Evolutionary conservation across 805 yeast genomes (phyloP).

Genomic region (Wickerhamomyces canadensis): DNA sequence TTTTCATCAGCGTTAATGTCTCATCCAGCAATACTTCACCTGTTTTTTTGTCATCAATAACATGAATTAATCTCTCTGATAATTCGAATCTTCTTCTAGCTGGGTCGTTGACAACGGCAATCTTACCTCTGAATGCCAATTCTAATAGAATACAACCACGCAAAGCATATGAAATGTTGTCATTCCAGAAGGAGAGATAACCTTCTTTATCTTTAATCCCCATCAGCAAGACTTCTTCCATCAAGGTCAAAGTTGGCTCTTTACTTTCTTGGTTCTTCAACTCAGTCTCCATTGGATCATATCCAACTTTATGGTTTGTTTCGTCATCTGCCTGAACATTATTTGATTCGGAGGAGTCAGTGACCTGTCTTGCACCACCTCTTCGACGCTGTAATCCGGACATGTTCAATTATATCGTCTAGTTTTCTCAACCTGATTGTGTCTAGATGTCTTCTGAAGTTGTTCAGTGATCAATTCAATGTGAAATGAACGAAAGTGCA

Average conservation of each 20-base stretch:
- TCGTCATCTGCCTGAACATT: conserved; percentile 12
- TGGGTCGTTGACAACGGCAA: conserved; percentile 86
- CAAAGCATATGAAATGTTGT: conserved; percentile 90
- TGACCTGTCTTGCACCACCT: conserved; percentile 45
- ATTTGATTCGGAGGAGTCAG: conserved; percentile 8
- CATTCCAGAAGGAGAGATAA: conserved; percentile 95
- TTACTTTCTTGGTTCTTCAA: conserved; percentile 29
- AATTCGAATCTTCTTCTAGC: conserved; percentile 85
- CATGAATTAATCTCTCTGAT: conserved; percentile 82
- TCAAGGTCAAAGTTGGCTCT: conserved; percentile 75
- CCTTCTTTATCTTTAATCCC: conserved; percentile 97
- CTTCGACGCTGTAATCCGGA: conserved; percentile 76
- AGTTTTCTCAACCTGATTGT: no score
- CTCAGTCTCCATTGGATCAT: conserved; percentile 59
- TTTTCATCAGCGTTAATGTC: conserved; percentile 83
- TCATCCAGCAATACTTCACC: conserved; percentile 96
- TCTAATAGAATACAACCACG: conserved; percentile 93
- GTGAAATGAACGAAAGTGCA: no score
- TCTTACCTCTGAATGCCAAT: conserved; percentile 85
- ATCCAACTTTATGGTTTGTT: conserved; percentile 63
- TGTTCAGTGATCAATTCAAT: no score
- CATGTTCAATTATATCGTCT: conserved; percentile 27
- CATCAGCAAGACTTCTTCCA: conserved; percentile 93
- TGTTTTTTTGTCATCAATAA: conserved; percentile 77
- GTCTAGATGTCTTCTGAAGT: no score